Percentiles rank a stretch among this genome's conserved stretches.
Evolutionary conservation across 768 basidiomycete species (phyloP).

Genomic region (Coprinellus aureogranulatus): DNA sequence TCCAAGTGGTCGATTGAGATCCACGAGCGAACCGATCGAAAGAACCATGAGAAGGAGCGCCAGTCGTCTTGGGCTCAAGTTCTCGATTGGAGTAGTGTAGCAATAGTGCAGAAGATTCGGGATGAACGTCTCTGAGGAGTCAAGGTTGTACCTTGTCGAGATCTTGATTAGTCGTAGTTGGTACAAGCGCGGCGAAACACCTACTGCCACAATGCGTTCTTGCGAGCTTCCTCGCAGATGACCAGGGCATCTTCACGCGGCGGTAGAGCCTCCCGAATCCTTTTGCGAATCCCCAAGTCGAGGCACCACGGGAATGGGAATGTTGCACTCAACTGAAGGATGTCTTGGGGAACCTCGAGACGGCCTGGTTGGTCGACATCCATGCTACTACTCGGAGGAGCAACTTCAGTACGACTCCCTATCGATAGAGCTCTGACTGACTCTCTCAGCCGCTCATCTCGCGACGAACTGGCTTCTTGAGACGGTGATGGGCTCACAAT

Average conservation of each 20-base stretch:
- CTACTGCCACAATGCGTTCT: conserved; percentile 73
- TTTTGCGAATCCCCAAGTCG: conserved; percentile 59
- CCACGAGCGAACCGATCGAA: conserved; percentile 68
- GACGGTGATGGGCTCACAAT: conserved; percentile 3
- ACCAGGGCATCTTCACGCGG: conserved; percentile 54
- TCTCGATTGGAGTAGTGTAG: conserved; percentile 57
- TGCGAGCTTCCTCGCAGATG: conserved; percentile 61
- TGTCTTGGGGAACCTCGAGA: conserved; percentile 43
- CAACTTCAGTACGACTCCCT: conserved; percentile 1
- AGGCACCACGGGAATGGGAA: conserved; percentile 72
- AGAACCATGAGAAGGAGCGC: conserved; percentile 70
- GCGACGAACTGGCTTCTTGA: conserved; percentile 1
- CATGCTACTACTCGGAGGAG: conserved; percentile 4
- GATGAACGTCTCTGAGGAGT: conserved; percentile 67
- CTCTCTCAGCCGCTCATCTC: conserved; percentile 13
- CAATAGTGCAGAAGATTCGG: conserved; percentile 69
- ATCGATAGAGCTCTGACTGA: conserved; percentile 13
- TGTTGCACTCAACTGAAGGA: conserved; percentile 59
- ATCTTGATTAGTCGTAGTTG: background rate
- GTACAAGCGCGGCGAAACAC: conserved; percentile 25
- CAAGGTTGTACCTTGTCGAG: conserved; percentile 56
- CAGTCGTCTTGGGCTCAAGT: conserved; percentile 63
- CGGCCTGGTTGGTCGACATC: conserved; percentile 20
- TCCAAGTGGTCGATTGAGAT: conserved; percentile 54
- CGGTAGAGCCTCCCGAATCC: conserved; percentile 63